Conservation (phyloP, 805 yeast genomes). For the Alloascoidea africana region DNA sequence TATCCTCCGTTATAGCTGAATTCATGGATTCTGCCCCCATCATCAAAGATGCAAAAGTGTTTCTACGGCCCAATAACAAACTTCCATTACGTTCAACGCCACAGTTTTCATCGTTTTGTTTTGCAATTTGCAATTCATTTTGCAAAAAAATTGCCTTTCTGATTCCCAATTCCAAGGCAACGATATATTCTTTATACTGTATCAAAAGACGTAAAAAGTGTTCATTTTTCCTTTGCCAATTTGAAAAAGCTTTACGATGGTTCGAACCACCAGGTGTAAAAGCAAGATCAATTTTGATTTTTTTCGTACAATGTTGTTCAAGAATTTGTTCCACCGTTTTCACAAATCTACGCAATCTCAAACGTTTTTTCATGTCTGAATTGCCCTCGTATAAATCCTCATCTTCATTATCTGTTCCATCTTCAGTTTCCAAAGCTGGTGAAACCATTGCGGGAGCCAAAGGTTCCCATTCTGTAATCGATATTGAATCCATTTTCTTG, state of each 20-base stretch:
- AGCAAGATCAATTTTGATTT: conserved; percentile 20
- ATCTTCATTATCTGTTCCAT: conserved; percentile 3
- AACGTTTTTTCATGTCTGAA: no score
- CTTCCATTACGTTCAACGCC: no score
- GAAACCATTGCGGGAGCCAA: conserved; percentile 16
- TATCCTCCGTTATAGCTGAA: no score
- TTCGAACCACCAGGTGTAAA: conserved; percentile 15
- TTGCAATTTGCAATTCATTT: no score
- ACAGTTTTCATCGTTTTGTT: no score
- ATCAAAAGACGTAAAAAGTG: conserved; percentile 15
- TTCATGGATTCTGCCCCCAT: no score
- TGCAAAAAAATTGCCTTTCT: no score
- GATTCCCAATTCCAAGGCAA: conserved; percentile 10
- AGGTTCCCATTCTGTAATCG: conserved; percentile 19
- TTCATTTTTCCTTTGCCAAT: conserved; percentile 19
- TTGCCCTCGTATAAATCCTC: conserved; percentile 13
- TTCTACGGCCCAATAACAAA: no score
- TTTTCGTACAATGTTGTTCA: conserved; percentile 26
- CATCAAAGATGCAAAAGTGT: no score
- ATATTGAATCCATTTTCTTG: conserved; percentile 11
- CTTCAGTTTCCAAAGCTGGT: conserved; percentile 11
- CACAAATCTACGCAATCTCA: conserved; percentile 23
- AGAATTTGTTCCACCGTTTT: conserved; percentile 22
- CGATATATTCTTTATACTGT: conserved; percentile 15
- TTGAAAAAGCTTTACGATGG: conserved; percentile 14